Evolutionary conservation across 2,329 filamentous ascomycete species (phyloP), one percentile per base, ranked within the genome.

Genomic region (Microdochium paspali): DNA sequence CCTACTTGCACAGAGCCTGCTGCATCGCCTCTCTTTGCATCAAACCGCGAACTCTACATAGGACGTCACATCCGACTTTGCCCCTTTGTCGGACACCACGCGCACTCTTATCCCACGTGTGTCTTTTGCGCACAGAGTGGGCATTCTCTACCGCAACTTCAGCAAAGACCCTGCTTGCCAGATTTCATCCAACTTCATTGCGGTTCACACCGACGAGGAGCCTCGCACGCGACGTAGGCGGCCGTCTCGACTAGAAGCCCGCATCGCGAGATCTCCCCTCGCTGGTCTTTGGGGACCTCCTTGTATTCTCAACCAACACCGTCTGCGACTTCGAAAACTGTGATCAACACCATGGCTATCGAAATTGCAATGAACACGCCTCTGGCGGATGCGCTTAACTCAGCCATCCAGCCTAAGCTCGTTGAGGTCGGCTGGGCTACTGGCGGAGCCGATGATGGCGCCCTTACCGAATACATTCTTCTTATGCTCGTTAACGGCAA

Each of bases 401-500:
- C 76, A 57, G 84, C 84, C 39, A 90, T 97, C 53, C 87, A 93
- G 67, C 85, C 88, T 26, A 97, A 97, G 72, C 76, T 98, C 49
- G 80, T 89, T 50, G 91, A 98, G 68, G 84, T 90, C 55, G 91
- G 90, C 59, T 97, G 93, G 91, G 90, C 83, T 52, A 83, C 85
- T 25, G 85, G 85, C 56, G 86, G 84, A 51, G 69, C 70, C 48
- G 85, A 88, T 57, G 89, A 91, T 65, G 84, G 84, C 23, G 87
- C 89, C 31, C 79, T 98, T 50, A 85, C 90, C 50, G 93, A 98
- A 70, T 98, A 97, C 70, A 93, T 98, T 56, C 85, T 97, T 50
- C 80, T 97, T 53, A 96, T 97, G 91, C 79, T 98, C 26, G 88
- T 88, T 52, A 97, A 96, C 68, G 89, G 90, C 58, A 96, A 95